Conservation (phyloP, 176 grass and related monocot genomes). For the Typha latifolia region DNA sequence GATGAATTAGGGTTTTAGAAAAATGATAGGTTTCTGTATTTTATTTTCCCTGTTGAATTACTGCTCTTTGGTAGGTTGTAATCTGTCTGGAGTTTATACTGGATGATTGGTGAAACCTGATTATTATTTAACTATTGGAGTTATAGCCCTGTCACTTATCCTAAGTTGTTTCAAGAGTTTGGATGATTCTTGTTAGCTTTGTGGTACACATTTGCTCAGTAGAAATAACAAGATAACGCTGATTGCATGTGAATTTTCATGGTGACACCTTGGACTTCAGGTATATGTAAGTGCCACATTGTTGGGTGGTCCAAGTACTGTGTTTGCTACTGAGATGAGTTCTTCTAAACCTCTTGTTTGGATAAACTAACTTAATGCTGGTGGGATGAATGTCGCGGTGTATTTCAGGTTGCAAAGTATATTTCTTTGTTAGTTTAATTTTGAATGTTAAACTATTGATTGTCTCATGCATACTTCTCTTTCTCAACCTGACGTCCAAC, state of each 20-base stretch:
- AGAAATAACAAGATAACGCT: too few relatives aligned
- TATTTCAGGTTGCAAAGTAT: neutral
- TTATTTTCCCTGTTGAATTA: neutral
- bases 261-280: too few relatives aligned
- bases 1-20: neutral
- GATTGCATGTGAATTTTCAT: too few relatives aligned
- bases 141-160: neutral
- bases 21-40: neutral
- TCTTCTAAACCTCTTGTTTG: too few relatives aligned
- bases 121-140: neutral
- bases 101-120: neutral
- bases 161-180: neutral
- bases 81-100: neutral
- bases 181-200: neutral
- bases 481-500: slow-evolving; percentile 1
- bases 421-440: neutral
- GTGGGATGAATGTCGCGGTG: neutral
- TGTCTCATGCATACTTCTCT: neutral
- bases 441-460: neutral
- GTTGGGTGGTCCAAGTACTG: too few relatives aligned
- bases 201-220: neutral
- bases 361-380: neutral
- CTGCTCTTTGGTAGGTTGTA: neutral
- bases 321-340: too few relatives aligned
- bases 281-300: too few relatives aligned